phyloP scores from a whole-genome alignment of 176 grass and related monocot species.

The Bromus sterilis region DNA sequence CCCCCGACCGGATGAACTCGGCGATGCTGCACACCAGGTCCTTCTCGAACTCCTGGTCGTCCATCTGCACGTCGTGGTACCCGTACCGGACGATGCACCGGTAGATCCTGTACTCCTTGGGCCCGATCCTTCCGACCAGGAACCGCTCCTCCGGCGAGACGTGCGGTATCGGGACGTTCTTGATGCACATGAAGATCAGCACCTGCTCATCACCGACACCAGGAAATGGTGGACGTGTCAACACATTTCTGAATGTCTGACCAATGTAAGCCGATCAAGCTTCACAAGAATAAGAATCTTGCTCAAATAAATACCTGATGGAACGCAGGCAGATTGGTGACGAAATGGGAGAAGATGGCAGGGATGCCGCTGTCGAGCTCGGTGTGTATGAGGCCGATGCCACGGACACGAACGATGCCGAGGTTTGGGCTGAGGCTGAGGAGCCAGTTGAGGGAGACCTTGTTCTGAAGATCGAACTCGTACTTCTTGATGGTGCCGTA shows the following conservation, averaged over 20 bases:
- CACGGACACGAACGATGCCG: conserved; percentile 70
- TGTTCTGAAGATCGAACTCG: conserved; percentile 84
- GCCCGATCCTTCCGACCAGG: conserved; percentile 83
- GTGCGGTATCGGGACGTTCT: conserved; percentile 65
- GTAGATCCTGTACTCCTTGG: conserved; percentile 81
- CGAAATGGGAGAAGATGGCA: conserved; percentile 92
- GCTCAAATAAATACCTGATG: conserved; percentile 74
- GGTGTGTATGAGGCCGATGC: conserved; percentile 80
- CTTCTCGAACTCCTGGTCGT: conserved; percentile 90
- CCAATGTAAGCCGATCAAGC: not conserved
- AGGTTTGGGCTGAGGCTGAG: conserved; percentile 68
- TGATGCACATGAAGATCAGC: conserved; percentile 90
- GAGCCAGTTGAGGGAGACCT: conserved; percentile 95
- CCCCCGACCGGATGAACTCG: conserved; percentile 74
- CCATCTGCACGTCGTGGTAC: conserved; percentile 88
- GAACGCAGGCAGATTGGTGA: conserved; percentile 93
- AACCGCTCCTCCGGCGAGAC: conserved; percentile 69
- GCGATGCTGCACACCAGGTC: conserved; percentile 86
- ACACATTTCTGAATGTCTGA: conserved; percentile 1
- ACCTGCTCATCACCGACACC: conserved; percentile 35
- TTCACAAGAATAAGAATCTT: not conserved
- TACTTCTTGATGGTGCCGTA: conserved; percentile 94
- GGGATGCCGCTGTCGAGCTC: conserved; percentile 89
- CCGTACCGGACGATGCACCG: conserved; percentile 90
- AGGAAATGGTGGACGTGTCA: not conserved